Conservation (phyloP, 306 rosid species). For the Citrullus colocynthis region DNA sequence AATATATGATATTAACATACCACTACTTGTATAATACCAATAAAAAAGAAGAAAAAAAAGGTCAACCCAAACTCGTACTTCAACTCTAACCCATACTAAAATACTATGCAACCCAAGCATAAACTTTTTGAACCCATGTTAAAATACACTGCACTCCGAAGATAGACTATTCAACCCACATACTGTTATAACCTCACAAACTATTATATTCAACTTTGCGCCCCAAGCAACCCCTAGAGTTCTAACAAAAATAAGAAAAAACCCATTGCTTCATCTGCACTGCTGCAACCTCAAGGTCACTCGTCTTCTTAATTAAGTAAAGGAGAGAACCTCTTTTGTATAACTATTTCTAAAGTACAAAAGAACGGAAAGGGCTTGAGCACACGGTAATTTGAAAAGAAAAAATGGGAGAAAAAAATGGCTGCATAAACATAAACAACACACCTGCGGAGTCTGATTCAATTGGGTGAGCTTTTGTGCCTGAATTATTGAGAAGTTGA, state of each 20-base stretch:
- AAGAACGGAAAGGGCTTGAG: background rate
- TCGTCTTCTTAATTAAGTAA: background rate
- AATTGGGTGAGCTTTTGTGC: conserved; percentile 12
- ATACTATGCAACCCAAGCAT: too few relatives aligned
- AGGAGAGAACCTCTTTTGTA: background rate
- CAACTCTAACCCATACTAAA: too few relatives aligned
- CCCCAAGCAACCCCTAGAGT: background rate
- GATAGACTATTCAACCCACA: too few relatives aligned
- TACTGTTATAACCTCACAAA: too few relatives aligned
- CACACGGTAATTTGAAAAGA: background rate
- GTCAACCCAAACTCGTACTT: too few relatives aligned
- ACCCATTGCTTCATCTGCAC: background rate
- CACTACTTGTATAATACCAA: too few relatives aligned
- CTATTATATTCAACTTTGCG: too few relatives aligned
- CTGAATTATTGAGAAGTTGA: background rate
- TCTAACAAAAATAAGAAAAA: background rate
- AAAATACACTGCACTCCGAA: too few relatives aligned
- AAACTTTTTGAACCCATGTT: too few relatives aligned
- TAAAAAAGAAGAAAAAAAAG: too few relatives aligned
- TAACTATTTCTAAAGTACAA: background rate
- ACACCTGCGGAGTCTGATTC: conserved; percentile 23
- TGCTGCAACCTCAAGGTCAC: background rate
- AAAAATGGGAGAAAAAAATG: background rate
- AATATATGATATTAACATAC: too few relatives aligned
- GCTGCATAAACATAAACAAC: background rate